Percentiles rank a stretch among this genome's conserved stretches.
Conservation (phyloP, 495 filamentous ascomycete genomes). For the Talaromyces borbonicus region DNA sequence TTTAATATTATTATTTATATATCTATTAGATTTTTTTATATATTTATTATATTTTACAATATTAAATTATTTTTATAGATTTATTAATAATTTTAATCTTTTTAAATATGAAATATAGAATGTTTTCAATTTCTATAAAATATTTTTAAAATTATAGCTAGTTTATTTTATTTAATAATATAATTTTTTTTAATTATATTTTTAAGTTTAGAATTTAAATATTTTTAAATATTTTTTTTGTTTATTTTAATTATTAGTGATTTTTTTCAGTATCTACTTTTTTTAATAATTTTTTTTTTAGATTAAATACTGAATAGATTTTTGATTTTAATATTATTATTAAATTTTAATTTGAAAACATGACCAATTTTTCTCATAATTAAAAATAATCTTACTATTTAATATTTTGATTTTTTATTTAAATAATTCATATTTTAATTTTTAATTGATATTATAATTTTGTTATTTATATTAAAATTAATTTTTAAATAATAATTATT, state of each 20-base stretch:
- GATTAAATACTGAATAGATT: too few relatives aligned
- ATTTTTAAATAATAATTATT: background rate
- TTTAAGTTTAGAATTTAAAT: background rate
- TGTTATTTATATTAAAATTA: background rate
- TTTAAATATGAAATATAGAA: background rate
- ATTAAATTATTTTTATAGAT: background rate
- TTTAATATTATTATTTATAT: constrained; percentile 9
- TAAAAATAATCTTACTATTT: too few relatives aligned
- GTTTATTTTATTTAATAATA: background rate
- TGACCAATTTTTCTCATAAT: too few relatives aligned
- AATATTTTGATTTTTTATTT: too few relatives aligned
- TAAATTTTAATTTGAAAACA: too few relatives aligned
- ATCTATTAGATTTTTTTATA: constrained; percentile 9
- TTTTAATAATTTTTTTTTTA: too few relatives aligned
- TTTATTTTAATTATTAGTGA: background rate
- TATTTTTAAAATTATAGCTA: background rate
- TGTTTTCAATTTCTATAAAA: background rate
- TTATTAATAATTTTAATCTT: background rate
- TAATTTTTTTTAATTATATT: background rate
- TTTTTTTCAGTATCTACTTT: too few relatives aligned
- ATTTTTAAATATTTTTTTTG: background rate
- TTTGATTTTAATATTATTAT: too few relatives aligned
- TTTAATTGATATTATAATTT: too few relatives aligned
- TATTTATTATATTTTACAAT: constrained; percentile 1
- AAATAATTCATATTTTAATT: too few relatives aligned